Evolutionary conservation across 441 rosid species (phyloP).

Genomic region (Mallotus repandus): DNA sequence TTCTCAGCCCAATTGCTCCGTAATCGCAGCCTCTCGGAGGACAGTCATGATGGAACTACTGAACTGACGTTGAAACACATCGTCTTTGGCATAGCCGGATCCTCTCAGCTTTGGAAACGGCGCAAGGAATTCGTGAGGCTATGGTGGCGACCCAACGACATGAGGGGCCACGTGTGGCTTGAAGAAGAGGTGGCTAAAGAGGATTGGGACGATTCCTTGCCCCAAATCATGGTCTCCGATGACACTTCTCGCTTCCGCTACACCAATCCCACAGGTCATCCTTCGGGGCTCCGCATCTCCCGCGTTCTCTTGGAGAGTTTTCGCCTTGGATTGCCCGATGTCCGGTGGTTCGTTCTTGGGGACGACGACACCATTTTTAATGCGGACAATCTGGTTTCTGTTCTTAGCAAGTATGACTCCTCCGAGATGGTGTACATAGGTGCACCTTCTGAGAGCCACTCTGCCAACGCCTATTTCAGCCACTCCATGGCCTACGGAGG

Average conservation of each 20-base stretch:
- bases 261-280: slow-evolving; percentile 89
- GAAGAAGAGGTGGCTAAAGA: slow-evolving; percentile 51
- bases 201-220: slow-evolving; percentile 60
- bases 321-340: slow-evolving; percentile 56
- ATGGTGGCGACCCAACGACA: slow-evolving; percentile 74
- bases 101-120: slow-evolving; percentile 72
- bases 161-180: slow-evolving; percentile 87
- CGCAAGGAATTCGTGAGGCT: slow-evolving; percentile 81
- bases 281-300: slow-evolving; percentile 85
- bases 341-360: slow-evolving; percentile 81
- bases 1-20: slow-evolving; percentile 15
- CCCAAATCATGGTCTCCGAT: slow-evolving; percentile 67
- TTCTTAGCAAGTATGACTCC: slow-evolving; percentile 71
- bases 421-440: slow-evolving; percentile 80
- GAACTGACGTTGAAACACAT: slow-evolving; percentile 48
- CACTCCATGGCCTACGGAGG: slow-evolving; percentile 95
- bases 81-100: slow-evolving; percentile 87
- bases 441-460: slow-evolving; percentile 79
- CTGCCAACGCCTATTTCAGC: slow-evolving; percentile 79
- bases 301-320: slow-evolving; percentile 69
- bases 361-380: slow-evolving; percentile 89
- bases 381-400: slow-evolving; percentile 56
- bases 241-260: slow-evolving; percentile 85
- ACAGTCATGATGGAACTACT: slow-evolving; percentile 6
- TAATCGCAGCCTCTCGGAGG: slow-evolving; percentile 44